Percentiles rank a stretch among this genome's conserved stretches.
Evolutionary conservation across 2,329 filamentous ascomycete genomes (phyloP).

Genomic region (Diaporthe amygdali): DNA sequence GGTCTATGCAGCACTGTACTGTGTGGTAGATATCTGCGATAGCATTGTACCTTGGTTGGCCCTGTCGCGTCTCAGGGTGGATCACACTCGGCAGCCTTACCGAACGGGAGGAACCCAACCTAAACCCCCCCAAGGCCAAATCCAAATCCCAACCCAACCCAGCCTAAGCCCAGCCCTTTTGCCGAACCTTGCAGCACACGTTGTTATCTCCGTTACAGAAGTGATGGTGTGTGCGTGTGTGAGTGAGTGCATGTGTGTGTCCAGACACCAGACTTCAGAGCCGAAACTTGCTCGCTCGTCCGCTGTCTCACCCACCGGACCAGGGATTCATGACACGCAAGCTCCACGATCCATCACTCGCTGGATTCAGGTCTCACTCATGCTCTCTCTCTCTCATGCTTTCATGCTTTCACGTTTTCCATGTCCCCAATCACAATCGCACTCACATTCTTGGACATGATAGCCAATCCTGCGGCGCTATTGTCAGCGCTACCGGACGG

Average conservation of each 20-base stretch:
- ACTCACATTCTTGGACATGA: background rate
- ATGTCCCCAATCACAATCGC: background rate
- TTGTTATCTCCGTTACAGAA: background rate
- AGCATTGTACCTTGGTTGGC: too few relatives aligned
- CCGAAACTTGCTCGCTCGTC: background rate
- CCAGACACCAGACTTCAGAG: too few relatives aligned
- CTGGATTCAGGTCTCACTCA: background rate
- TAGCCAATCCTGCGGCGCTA: background rate
- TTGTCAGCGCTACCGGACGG: constrained; percentile 9
- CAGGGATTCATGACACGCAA: background rate
- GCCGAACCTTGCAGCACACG: constrained; percentile 2
- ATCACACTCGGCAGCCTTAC: constrained; percentile 8
- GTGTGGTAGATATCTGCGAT: too few relatives aligned
- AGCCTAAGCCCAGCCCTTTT: background rate
- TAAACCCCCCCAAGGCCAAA: background rate
- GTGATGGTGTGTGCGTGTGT: background rate
- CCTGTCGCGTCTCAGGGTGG: background rate
- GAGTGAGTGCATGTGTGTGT: background rate
- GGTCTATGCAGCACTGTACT: too few relatives aligned
- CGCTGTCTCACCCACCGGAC: background rate
- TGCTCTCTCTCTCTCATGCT: too few relatives aligned
- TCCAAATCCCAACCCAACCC: background rate
- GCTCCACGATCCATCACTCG: background rate
- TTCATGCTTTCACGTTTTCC: background rate
- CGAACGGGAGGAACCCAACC: background rate